Base-by-base conservation (phyloP, 2,329 filamentous ascomycete species). In the Hysterium pulicare region DNA sequence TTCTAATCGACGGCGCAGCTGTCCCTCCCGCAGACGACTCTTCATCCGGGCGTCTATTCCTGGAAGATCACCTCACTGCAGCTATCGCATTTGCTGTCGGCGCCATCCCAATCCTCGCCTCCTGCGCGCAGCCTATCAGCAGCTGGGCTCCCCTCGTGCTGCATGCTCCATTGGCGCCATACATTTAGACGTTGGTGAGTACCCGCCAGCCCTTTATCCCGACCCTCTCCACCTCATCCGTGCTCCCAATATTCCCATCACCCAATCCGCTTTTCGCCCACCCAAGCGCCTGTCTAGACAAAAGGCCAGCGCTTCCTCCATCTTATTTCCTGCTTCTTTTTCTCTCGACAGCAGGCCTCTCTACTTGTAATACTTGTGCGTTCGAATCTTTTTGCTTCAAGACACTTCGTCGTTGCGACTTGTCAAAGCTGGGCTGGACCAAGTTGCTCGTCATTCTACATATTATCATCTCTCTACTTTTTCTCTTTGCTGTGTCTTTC, bases 1-100 rank as follows among this genome's bases (percentile, higher is more conserved):
- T 31, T 31, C 37, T 37, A 37, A 37, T 37, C 34, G 16, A n/a
- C n/a, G n/a, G n/a, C n/a, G n/a, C n/a, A 37, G n/a, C n/a, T 17
- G 32, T 34, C n/a, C 28, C 40, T 33, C 20, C 20, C 32, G 6
- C 8, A n/a, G 24, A 28, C 8, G 8, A 28, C 8, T 13, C 42
- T 64, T 63, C 59, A 54, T 44, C 62, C 60, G 61, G 63, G 63
- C 63, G 63, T 67, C 61, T 67, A 67, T 66, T 67, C 64, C 58
- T 60, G 63, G 61, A 54, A 13, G 19, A 16, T 22, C 20, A 17
- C 38, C 19, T 13, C n/a, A n/a, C n/a, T 16, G 16, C 6, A 21
- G 9, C 17, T 9, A 9, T 56, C 55, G 44, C 50, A 51, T 44
- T 23, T 36, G 30, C 49, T 58, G 57, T 58, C 61, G 54, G 59